phyloP scores from a whole-genome alignment of 768 basidiomycete species.

The Inosperma sp. region DNA sequence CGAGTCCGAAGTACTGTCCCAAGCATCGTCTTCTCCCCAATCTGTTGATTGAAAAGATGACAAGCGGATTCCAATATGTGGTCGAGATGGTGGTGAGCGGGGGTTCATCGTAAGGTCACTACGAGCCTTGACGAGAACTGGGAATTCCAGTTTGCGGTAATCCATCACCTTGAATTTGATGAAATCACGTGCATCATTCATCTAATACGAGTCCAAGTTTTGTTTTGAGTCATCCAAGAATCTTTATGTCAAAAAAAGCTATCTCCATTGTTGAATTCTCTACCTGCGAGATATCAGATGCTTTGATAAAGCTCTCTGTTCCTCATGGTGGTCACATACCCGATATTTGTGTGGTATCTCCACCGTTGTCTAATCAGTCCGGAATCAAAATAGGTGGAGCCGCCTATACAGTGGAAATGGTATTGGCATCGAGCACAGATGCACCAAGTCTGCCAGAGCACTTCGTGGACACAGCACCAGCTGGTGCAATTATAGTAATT shows the following conservation, averaged over 20 bases:
- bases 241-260: conserved; percentile 8
- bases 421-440: conserved; percentile 48
- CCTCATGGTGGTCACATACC: conserved; percentile 76
- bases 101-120: conserved; percentile 37
- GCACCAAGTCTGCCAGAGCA: conserved; percentile 66
- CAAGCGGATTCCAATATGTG: conserved; percentile 63
- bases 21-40: conserved; percentile 84
- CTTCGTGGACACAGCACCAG: conserved; percentile 75
- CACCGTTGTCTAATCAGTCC: conserved; percentile 30
- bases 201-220: conserved; percentile 12
- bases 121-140: too few relatives aligned
- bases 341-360: conserved; percentile 61
- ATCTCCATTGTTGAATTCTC: conserved; percentile 42
- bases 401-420: conserved; percentile 88
- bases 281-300: conserved; percentile 85
- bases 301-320: conserved; percentile 73
- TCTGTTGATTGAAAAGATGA: conserved; percentile 46
- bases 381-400: conserved; percentile 55
- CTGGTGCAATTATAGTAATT: conserved; percentile 67
- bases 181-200: conserved; percentile 9
- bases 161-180: too few relatives aligned
- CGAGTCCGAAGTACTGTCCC: conserved; percentile 80
- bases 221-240: conserved; percentile 16
- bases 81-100: conserved; percentile 67
- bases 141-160: too few relatives aligned